Evolutionary conservation across 1,284 basidiomycete species (phyloP), one percentile per base, ranked within the genome.

Genomic region (Cutaneotrichosporon cavernicola): DNA sequence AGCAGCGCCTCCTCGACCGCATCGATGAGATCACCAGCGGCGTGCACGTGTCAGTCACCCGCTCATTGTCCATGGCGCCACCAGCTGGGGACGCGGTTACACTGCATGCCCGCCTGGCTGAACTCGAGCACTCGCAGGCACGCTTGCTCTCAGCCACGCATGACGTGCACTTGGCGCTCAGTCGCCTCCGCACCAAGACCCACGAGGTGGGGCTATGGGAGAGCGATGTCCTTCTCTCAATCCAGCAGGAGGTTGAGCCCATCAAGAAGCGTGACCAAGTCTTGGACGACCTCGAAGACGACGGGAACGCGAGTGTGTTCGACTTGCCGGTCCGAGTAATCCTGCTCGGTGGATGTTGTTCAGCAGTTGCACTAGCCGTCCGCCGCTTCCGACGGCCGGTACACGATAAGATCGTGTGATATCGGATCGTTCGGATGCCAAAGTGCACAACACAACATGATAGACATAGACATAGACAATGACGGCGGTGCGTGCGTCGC

Each of bases 231-330:
- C 52, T 63, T 0, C 71, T 89, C 88, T 67, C 90, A 88, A 3
- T 88, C 86, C 5, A 84, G 81, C 32, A 90, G 79, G 72, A 89
- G 88, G 21, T 78, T 81, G 47, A 62, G 22, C 21, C 9, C 26
- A 26, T 26, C 26, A 26, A 1, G 26, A 26, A 53, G 60, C 18
- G 18, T 9, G 49, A 34, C 38, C n/a, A 26, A 18, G 10, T 13
- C n/a, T 8, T 47, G n/a, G 30, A 32, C 14, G 14, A 31, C 13
- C 13, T 22, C 8, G 36, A 40, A 21, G 36, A 43, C 36, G 38
- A 43, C 55, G 38, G n/a, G 16, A 11, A 36, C 34, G 31, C 51
- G 9, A 32, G 9, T 31, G 51, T 4, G 31, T 31, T 53, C 51
- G 18, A 13, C 22, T 50, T 16, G 49, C 22, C 53, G n/a, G 26